phyloP scores from a whole-genome alignment of 345 rosid genomes.

The Aquilaria yunnanensis region DNA sequence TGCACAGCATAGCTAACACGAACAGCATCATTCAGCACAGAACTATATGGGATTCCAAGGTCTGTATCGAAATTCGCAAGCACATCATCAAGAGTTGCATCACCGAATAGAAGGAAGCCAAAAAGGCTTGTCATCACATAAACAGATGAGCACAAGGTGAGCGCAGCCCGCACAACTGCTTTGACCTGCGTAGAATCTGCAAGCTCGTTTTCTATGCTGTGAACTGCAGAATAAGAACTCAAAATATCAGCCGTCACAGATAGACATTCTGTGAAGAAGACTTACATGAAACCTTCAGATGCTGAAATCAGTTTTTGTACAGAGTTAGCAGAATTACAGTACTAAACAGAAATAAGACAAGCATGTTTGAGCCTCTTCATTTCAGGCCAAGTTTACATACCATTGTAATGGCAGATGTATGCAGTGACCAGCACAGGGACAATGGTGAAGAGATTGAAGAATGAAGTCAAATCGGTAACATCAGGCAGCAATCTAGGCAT shows the following conservation, averaged over 20 bases:
- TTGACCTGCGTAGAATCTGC: constrained; percentile 59
- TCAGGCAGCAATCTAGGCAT: constrained; percentile 88
- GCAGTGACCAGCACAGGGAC: constrained; percentile 93
- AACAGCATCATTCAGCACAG: constrained; percentile 71
- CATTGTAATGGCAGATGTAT: constrained; percentile 82
- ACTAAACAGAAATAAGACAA: not conserved
- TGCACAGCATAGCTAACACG: constrained; percentile 89
- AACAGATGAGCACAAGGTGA: constrained; percentile 69
- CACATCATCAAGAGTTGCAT: constrained; percentile 81
- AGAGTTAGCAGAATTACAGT: too few relatives aligned
- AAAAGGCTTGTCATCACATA: constrained; percentile 78
- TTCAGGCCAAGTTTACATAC: constrained; percentile 25
- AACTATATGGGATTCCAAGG: constrained; percentile 80
- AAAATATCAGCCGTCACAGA: too few relatives aligned
- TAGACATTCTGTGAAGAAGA: too few relatives aligned
- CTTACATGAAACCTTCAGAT: too few relatives aligned
- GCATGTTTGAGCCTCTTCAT: not conserved
- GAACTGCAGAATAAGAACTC: constrained; percentile 47
- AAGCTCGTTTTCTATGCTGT: constrained; percentile 80
- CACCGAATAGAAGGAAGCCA: constrained; percentile 85
- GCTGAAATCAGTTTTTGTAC: too few relatives aligned
- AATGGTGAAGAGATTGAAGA: constrained; percentile 73
- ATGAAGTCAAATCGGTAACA: constrained; percentile 56
- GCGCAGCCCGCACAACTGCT: constrained; percentile 64
- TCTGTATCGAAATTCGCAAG: constrained; percentile 82